phyloP scores from a whole-genome alignment of 2,329 filamentous ascomycete species.

The Lachnellula arida region DNA sequence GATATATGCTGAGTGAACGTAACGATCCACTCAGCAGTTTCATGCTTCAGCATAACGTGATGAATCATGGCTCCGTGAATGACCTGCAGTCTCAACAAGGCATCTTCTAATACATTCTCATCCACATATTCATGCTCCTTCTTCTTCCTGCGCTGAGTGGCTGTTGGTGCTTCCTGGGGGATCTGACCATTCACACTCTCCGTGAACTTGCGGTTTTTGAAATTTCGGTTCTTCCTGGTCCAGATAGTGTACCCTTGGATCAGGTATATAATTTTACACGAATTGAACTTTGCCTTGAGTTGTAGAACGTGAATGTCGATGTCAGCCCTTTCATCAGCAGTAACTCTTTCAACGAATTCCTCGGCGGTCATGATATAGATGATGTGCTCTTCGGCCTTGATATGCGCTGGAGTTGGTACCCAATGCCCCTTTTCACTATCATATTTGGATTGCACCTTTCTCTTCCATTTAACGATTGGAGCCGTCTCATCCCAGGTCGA shows the following conservation, averaged over 20 bases:
- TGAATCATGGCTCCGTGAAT: conserved; percentile 63
- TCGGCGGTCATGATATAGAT: conserved; percentile 56
- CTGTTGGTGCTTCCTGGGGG: conserved; percentile 32
- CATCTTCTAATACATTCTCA: conserved; percentile 66
- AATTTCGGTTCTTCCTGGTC: conserved; percentile 64
- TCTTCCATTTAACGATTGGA: conserved; percentile 48
- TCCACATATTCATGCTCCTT: conserved; percentile 50
- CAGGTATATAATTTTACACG: conserved; percentile 59
- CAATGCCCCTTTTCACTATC: conserved; percentile 44
- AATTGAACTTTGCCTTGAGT: conserved; percentile 50
- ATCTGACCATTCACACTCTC: conserved; percentile 54
- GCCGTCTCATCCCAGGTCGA: conserved; percentile 42
- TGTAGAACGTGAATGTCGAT: conserved; percentile 55
- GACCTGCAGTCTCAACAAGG: conserved; percentile 65
- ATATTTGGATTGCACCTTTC: conserved; percentile 45
- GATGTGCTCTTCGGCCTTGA: conserved; percentile 45
- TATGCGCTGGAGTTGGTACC: conserved; percentile 41
- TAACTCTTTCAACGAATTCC: conserved; percentile 60
- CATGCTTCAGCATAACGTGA: conserved; percentile 55
- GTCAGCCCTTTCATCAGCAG: conserved; percentile 41
- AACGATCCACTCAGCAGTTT: conserved; percentile 69
- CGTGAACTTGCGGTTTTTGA: conserved; percentile 63
- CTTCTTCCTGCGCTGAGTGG: conserved; percentile 34
- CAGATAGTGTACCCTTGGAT: conserved; percentile 64
- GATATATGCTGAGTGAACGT: conserved; percentile 76